A percentile compares a stretch with the other conserved stretches of the same genome.
Conservation (phyloP, 768 basidiomycete genomes). For the Tylopilus rubrobrunneus region DNA sequence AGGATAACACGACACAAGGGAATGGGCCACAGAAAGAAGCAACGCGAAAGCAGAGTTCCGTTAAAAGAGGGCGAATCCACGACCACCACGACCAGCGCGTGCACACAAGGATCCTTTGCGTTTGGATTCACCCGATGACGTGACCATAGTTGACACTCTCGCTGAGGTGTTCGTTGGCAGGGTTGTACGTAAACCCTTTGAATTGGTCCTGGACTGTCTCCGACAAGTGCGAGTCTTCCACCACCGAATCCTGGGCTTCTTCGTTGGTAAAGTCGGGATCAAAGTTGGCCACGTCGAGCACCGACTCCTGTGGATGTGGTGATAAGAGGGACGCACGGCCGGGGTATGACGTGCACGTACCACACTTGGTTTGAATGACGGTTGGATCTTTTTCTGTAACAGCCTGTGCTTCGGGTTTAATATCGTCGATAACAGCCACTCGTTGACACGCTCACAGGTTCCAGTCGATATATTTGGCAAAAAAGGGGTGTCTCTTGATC, state of each 20-base stretch:
- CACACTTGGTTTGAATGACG: constrained; percentile 96
- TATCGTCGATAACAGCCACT: not conserved
- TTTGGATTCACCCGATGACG: constrained; percentile 13
- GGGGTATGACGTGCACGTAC: constrained; percentile 41
- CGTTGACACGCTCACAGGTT: constrained; percentile 46
- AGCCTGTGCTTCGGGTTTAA: constrained; percentile 41
- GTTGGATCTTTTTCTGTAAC: constrained; percentile 91
- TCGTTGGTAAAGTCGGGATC: constrained; percentile 97
- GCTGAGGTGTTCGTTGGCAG: constrained; percentile 78
- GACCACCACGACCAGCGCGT: constrained; percentile 23
- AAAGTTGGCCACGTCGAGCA: constrained; percentile 94
- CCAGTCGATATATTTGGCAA: constrained; percentile 93
- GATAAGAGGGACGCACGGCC: not conserved
- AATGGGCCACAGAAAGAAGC: not conserved
- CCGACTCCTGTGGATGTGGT: constrained; percentile 62
- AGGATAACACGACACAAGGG: not conserved
- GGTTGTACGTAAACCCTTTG: constrained; percentile 86
- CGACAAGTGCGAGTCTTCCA: constrained; percentile 86
- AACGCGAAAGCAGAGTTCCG: not conserved
- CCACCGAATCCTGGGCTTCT: constrained; percentile 91
- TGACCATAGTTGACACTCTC: constrained; percentile 70
- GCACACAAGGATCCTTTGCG: not conserved
- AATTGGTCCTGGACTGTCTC: constrained; percentile 98
- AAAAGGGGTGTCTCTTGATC: constrained; percentile 95
- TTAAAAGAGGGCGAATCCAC: not conserved